Percentiles rank a stretch among this genome's conserved stretches.
Conservation (phyloP, 768 basidiomycete genomes). For the Crucibulum laeve region DNA sequence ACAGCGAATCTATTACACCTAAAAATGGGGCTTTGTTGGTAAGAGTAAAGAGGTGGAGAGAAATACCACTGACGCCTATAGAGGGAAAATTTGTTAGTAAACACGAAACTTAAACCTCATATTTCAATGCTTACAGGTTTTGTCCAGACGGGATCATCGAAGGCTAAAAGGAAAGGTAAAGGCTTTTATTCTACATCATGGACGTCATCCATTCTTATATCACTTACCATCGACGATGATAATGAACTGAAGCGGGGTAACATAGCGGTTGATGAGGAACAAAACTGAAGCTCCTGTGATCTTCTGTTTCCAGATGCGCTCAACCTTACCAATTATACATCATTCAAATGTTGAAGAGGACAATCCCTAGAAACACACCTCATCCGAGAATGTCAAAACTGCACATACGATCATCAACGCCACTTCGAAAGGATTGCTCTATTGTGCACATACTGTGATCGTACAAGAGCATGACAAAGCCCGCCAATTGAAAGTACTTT, state of each 20-base stretch:
- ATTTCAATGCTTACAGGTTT: conserved; percentile 8
- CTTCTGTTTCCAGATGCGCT: conserved; percentile 22
- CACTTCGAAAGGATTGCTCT: neutral
- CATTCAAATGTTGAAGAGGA: neutral
- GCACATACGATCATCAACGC: neutral
- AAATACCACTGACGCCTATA: neutral
- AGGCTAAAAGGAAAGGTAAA: conserved; percentile 11
- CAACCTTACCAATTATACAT: conserved; percentile 11
- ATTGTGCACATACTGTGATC: conserved; percentile 10
- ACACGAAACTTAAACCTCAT: neutral
- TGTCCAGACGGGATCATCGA: conserved; percentile 17
- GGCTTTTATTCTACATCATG: neutral
- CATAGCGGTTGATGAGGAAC: conserved; percentile 25
- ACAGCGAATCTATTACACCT: too few relatives aligned
- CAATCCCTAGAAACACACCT: conserved; percentile 5
- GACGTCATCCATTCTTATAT: too few relatives aligned
- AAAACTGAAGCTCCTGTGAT: conserved; percentile 18
- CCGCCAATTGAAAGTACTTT: conserved; percentile 15
- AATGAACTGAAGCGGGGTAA: conserved; percentile 21
- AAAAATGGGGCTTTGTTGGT: too few relatives aligned
- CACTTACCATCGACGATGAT: conserved; percentile 17
- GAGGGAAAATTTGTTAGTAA: neutral
- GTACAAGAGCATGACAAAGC: conserved; percentile 13
- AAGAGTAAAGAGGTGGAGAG: neutral
- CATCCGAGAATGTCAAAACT: conserved; percentile 10